Base-by-base conservation (phyloP, 2,329 filamentous ascomycete genomes). In the Thielaviopsis populi region DNA sequence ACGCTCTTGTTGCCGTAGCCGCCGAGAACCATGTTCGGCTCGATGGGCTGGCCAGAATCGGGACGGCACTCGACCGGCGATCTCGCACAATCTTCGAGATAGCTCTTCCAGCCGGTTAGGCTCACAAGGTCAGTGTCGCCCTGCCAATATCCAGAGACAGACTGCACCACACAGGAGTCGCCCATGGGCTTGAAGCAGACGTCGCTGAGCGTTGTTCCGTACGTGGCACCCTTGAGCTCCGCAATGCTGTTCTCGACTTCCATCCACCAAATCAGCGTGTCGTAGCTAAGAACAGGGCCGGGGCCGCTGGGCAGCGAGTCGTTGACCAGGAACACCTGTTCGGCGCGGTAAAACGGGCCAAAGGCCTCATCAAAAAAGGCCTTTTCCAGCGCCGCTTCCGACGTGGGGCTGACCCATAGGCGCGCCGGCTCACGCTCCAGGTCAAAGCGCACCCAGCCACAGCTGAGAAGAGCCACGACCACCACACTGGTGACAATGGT, bases 371-470 rank as follows among this genome's bases (percentile, higher is more conserved):
- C 95, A 68, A 97, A 99, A 72, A 95, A 99, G 1, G 82, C 81
- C 76, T 99, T 99, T 72, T 99, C 92, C 71, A 90, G 82, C 0
- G 94, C 94, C 22, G 95, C 92, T 59, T 85, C 83, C 3, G 94
- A 97, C 8, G 88, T 87, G 7, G 94, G 94, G 69, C 92, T 91
- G n/a, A 99, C 94, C 94, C 94, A 99, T 8, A 99, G 78, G 59
- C 88, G 85, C 11, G 95, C 94, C 5, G 94, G 94, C 67, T 97
- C 88, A 24, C 80, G 88, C 73, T 97, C 94, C 42, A 99, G 80
- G n/a, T 88, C 81, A 70, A 99, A 99, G 54, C 83, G 83, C 65
- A 94, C 76, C 89, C 90, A 95, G 1, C 94, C 94, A 42, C 92
- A 75, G 71, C 91, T 96, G 67, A 99, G 78, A 3, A 96, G 72